These are phyloP conservation scores for Crithidia fasciculata DNA, from an alignment of 208 protist genomes.

Conservation along the genomic window DNA sequence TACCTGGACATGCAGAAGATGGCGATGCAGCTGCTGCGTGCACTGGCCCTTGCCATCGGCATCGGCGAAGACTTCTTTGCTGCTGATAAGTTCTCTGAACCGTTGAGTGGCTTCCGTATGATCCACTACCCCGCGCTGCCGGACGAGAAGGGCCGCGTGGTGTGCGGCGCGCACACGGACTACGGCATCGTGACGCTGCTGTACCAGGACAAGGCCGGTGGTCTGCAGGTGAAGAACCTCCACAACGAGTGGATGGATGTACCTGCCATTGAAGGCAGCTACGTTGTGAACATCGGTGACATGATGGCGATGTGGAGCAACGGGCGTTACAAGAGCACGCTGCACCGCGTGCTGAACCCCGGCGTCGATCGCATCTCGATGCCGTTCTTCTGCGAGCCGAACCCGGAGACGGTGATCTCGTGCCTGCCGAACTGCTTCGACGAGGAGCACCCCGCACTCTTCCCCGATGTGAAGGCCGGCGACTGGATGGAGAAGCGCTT, in stretches of 20 bases:
- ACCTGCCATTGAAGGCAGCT: conserved; percentile 57
- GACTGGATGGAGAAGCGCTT: conserved; percentile 80
- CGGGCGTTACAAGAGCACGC: conserved; percentile 71
- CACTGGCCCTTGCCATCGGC: conserved; percentile 62
- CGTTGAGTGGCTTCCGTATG: conserved; percentile 75
- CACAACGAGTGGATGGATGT: conserved; percentile 71
- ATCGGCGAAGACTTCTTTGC: conserved; percentile 64
- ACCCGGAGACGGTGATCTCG: conserved; percentile 63
- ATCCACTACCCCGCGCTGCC: conserved; percentile 76
- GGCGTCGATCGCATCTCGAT: conserved; percentile 77
- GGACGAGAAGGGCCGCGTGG: conserved; percentile 46
- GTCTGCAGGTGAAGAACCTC: conserved; percentile 67
- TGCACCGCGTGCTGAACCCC: conserved; percentile 75
- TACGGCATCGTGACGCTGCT: conserved; percentile 86
- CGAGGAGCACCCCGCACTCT: conserved; percentile 60
- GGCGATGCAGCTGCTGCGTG: conserved; percentile 58
- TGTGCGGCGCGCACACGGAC: conserved; percentile 78
- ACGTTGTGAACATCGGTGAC: conserved; percentile 89
- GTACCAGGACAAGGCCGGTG: conserved; percentile 66
- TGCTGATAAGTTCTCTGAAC: conserved; percentile 53
- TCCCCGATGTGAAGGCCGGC: conserved; percentile 49
- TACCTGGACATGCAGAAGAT: conserved; percentile 64
- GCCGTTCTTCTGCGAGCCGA: conserved; percentile 88
- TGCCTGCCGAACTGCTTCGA: conserved; percentile 74
- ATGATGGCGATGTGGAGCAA: conserved; percentile 90